These are phyloP conservation scores for Pichia sp. DNA, from an alignment of 1,139 yeast genomes.

Conservation along the genomic window DNA sequence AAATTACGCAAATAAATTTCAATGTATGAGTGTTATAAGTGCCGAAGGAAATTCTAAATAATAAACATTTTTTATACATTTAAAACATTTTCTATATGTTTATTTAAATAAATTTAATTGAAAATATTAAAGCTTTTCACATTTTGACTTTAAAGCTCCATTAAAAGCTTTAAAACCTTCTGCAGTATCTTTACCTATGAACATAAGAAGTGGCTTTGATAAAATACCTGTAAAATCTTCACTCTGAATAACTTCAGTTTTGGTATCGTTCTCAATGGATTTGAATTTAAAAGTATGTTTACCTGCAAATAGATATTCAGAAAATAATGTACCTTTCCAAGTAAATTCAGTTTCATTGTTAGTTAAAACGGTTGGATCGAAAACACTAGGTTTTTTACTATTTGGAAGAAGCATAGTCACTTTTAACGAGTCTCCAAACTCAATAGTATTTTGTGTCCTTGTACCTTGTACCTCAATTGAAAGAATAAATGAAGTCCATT, in stretches of 20 bases:
- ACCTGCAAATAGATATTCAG: slow-evolving; percentile 1
- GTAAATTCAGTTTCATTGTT: neutral
- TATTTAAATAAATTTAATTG: too few relatives aligned
- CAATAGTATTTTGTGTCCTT: neutral
- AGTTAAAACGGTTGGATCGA: neutral
- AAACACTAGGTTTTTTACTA: neutral
- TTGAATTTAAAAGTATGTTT: slow-evolving; percentile 2
- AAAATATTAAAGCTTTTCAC: neutral
- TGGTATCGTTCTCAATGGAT: neutral
- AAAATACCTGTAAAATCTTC: slow-evolving; percentile 1
- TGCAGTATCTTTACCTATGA: slow-evolving; percentile 2
- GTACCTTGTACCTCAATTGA: neutral
- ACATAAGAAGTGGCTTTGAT: slow-evolving; percentile 1
- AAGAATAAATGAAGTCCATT: neutral
- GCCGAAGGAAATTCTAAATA: slow-evolving; percentile 38
- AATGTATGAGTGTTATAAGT: slow-evolving; percentile 83
- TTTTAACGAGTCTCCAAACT: neutral
- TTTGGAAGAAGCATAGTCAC: neutral
- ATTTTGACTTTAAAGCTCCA: slow-evolving; percentile 3
- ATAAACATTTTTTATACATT: too few relatives aligned
- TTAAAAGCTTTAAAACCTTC: slow-evolving; percentile 3
- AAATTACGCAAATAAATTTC: slow-evolving; percentile 78
- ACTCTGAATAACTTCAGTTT: slow-evolving; percentile 3
- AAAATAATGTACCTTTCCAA: slow-evolving; percentile 1
- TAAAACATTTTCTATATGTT: neutral